Percentiles rank a stretch among this genome's conserved stretches.
These are phyloP conservation scores for Colletotrichum cuscutae DNA, from an alignment of 2,329 filamentous ascomycete genomes.

Conservation along the genomic window DNA sequence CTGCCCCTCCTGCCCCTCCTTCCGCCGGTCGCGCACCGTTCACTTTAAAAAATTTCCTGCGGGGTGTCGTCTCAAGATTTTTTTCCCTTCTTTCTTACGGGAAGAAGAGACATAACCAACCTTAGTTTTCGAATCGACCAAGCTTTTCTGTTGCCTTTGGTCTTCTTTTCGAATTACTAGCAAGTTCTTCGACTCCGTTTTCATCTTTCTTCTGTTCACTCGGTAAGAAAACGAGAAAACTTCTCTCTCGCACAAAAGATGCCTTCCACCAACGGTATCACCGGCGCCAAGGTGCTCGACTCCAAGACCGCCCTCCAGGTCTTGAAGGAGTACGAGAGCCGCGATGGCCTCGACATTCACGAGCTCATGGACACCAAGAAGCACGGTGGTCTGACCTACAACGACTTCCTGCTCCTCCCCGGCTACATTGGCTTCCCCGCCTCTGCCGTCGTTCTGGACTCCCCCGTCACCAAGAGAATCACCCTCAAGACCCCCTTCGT, in stretches of 20 bases:
- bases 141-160: conserved; percentile 40
- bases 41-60: conserved; percentile 53
- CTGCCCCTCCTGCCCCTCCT: conserved; percentile 31
- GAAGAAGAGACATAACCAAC: conserved; percentile 57
- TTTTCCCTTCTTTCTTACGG: conserved; percentile 60
- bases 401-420: conserved; percentile 96
- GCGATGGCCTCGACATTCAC: conserved; percentile 88
- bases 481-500: conserved; percentile 96
- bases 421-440: conserved; percentile 99
- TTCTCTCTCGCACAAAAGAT: conserved; percentile 59
- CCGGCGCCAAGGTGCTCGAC: conserved; percentile 73
- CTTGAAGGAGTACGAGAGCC: conserved; percentile 81
- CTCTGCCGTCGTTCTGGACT: conserved; percentile 87
- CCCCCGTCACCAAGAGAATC: conserved; percentile 94
- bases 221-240: conserved; percentile 36
- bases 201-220: conserved; percentile 43
- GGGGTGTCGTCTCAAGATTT: conserved; percentile 43
- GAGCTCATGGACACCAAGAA: conserved; percentile 90
- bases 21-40: conserved; percentile 27
- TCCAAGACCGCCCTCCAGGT: conserved; percentile 80
- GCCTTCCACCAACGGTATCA: conserved; percentile 68
- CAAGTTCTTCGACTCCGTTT: conserved; percentile 46
- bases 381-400: conserved; percentile 96
- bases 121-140: conserved; percentile 43
- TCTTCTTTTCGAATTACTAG: conserved; percentile 41